Evolutionary conservation across 169 alveolate species (phyloP).

Genomic region (Plasmodium falciparum): DNA sequence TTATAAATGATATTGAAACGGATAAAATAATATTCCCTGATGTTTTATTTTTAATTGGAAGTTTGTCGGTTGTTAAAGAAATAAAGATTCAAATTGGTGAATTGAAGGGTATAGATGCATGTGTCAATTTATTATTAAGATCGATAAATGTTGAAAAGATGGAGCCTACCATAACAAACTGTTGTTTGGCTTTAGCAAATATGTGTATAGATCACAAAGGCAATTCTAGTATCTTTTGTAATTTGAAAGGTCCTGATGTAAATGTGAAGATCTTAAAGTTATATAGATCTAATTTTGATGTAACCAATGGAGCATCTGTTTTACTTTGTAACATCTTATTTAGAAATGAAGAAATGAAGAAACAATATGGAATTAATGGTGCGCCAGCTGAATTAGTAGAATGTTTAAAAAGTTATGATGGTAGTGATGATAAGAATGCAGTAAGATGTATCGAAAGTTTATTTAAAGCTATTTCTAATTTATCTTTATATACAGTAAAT

Average conservation of each 20-base stretch:
- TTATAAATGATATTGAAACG: constrained; percentile 74
- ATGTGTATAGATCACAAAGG: constrained; percentile 89
- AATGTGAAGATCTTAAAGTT: constrained; percentile 86
- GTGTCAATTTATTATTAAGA: constrained; percentile 81
- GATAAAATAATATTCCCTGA: constrained; percentile 88
- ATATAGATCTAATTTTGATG: constrained; percentile 88
- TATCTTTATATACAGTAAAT: constrained; percentile 90
- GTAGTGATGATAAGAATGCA: constrained; percentile 85
- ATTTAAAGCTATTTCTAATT: constrained; percentile 90
- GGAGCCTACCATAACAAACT: constrained; percentile 89
- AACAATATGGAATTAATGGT: constrained; percentile 88
- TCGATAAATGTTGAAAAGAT: constrained; percentile 80
- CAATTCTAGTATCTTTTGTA: constrained; percentile 86
- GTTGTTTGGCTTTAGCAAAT: constrained; percentile 92
- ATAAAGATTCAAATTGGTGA: constrained; percentile 88
- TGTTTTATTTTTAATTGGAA: constrained; percentile 89
- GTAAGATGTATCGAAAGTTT: constrained; percentile 90
- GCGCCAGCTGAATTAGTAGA: constrained; percentile 92
- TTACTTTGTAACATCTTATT: constrained; percentile 90
- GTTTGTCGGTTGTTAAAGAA: constrained; percentile 86
- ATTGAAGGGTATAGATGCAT: constrained; percentile 78
- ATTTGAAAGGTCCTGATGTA: constrained; percentile 90
- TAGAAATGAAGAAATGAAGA: constrained; percentile 90
- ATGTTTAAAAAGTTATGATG: constrained; percentile 85
- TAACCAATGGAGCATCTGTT: constrained; percentile 91